These are phyloP conservation scores for Puccinellia tenuiflora DNA, from an alignment of 176 grass and related monocot genomes.

Conservation along the genomic window DNA sequence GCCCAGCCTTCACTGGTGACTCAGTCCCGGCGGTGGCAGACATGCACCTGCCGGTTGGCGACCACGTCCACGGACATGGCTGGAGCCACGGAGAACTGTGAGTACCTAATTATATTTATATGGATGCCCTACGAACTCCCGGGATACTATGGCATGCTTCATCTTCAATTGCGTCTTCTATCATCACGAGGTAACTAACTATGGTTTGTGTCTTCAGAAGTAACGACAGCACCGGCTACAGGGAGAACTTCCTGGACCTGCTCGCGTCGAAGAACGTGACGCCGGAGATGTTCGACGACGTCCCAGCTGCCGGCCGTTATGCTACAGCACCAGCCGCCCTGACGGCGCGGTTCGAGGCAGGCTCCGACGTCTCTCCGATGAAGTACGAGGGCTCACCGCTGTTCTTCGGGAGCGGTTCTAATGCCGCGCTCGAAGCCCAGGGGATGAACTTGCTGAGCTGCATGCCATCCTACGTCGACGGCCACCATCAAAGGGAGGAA, in stretches of 20 bases:
- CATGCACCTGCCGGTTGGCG: constrained; percentile 2
- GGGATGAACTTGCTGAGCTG: constrained; percentile 22
- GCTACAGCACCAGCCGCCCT: not conserved
- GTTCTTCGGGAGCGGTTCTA: constrained; percentile 1
- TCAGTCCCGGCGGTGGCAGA: not conserved
- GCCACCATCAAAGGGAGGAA: constrained; percentile 32
- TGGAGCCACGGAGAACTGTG: constrained; percentile 45
- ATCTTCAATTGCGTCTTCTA: not conserved
- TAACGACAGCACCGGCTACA: constrained; percentile 34
- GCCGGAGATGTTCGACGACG: constrained; percentile 38
- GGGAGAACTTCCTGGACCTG: constrained; percentile 71
- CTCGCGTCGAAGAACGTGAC: constrained; percentile 53
- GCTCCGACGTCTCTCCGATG: constrained; percentile 32
- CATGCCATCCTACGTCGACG: constrained; percentile 8
- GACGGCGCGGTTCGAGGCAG: not conserved
- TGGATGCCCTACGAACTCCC: not conserved
- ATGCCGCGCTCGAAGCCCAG: constrained; percentile 12
- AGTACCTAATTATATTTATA: not conserved
- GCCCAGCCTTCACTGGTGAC: constrained; percentile 27
- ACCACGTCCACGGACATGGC: constrained; percentile 17
- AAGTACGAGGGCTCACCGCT: constrained; percentile 53
- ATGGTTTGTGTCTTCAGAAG: constrained; percentile 7
- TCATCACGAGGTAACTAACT: not conserved
- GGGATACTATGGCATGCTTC: not conserved
- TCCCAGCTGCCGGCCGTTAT: constrained; percentile 13